Base-by-base conservation (phyloP, 2,329 filamentous ascomycete genomes). In the Furcasterigmium furcatum region DNA sequence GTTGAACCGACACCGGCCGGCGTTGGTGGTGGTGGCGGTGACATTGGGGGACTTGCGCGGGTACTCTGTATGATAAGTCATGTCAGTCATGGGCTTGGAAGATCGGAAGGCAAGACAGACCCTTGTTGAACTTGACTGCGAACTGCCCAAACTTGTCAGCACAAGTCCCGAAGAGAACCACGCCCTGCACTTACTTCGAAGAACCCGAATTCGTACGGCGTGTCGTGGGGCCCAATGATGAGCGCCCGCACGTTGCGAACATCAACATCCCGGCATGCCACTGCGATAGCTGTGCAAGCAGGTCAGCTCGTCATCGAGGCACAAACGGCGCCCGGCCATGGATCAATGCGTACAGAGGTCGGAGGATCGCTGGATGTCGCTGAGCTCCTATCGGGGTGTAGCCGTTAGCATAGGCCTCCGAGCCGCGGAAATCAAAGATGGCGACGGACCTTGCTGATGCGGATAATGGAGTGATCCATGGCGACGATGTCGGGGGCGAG, bases 171-270 rank as follows among this genome's bases (percentile, higher is more conserved):
- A 6, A 27, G 22, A 5, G 32, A 18, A 24, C 2, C 29, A n/a
- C n/a, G n/a, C n/a, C n/a, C n/a, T n/a, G n/a, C n/a, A n/a, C 74
- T 48, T 64, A 94, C 91, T 77, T 97, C 91, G 61, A 95, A 97
- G 70, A 96, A 96, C 4, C 94, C 94, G 61, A 95, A 96, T 65
- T 96, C 91, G 65, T 99, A 99, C 0, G 92, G 91, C 1, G 91
- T 95, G 56, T 94, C 91, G 53, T 92, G 90, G 20, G 94, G 92
- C 1, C 94, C 94, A 54, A 97, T 82, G 58, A 97, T 92, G 52
- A 97, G 67, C 41, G 91, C 90, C 61, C 84, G 87, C 41, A 97
- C 85, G 62, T 89, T 87, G 45, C 91, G 87, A 49, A 97, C 88
- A 65, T 99, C 91, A 55, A 84, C 78, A 66, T 97, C 94, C 43